Conservation (phyloP, 257 asterid genomes). For the Fraxinus anomala region DNA sequence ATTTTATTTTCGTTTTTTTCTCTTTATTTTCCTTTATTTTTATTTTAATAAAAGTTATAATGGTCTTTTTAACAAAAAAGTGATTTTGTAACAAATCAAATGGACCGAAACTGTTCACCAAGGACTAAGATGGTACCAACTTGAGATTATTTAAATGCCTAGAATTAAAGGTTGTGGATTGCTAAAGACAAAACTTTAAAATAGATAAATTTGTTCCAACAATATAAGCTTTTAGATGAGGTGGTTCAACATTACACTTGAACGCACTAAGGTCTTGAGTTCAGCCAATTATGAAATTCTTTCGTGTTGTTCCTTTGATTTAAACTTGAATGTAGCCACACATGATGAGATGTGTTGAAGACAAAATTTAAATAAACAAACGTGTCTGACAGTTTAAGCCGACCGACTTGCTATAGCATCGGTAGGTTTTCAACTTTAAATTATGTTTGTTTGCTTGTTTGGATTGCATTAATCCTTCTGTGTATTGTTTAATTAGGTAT, state of each 20-base stretch:
- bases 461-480: constrained; percentile 20
- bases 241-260: neutral
- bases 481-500: constrained; percentile 46
- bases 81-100: neutral
- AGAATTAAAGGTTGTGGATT: neutral
- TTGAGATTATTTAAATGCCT: neutral
- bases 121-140: neutral
- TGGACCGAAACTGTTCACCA: neutral
- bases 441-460: neutral
- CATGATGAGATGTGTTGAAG: neutral
- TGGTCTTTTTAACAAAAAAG: neutral
- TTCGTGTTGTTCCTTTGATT: neutral
- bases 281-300: neutral
- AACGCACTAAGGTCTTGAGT: neutral
- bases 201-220: neutral
- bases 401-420: neutral
- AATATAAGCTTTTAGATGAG: neutral
- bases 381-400: neutral
- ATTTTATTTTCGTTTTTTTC: neutral
- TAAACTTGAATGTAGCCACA: neutral
- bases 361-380: neutral
- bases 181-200: neutral
- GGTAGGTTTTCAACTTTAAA: neutral
- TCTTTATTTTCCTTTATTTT: neutral
- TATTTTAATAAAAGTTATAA: neutral